Conservation (phyloP, 495 filamentous ascomycete species). For the Astrothelium subdiscretum region DNA sequence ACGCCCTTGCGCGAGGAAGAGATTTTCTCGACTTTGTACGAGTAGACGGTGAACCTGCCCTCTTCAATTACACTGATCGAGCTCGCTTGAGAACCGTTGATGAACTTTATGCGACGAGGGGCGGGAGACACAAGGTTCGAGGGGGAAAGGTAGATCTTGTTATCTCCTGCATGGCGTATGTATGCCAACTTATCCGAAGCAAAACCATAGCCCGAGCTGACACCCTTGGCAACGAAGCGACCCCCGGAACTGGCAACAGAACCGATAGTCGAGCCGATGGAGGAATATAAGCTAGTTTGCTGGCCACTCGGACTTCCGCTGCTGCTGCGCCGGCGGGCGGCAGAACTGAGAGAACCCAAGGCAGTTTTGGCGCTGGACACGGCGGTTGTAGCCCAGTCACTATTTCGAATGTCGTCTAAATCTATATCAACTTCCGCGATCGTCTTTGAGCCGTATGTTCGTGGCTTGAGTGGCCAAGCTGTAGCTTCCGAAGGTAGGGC, state of each 20-base stretch:
- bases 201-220: conserved; percentile 73
- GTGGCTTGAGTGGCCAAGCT: conserved; percentile 60
- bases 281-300: neutral
- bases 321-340: neutral
- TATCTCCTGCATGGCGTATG: conserved; percentile 72
- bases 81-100: neutral
- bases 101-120: neutral
- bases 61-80: neutral
- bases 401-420: neutral
- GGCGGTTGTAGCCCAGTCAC: conserved; percentile 8
- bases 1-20: neutral
- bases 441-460: neutral
- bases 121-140: neutral
- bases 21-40: neutral
- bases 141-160: conserved; percentile 56
- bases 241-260: conserved; percentile 54
- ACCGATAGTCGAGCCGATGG: conserved; percentile 42
- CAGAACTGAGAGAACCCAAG: neutral
- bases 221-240: conserved; percentile 68
- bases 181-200: conserved; percentile 68
- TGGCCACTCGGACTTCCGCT: neutral
- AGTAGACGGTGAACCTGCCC: neutral
- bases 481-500: conserved; percentile 74
- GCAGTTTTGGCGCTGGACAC: neutral
- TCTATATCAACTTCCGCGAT: neutral